Evolutionary conservation across 768 basidiomycete genomes (phyloP), one percentile per base, ranked within the genome.

Genomic region (Mycena galopus): DNA sequence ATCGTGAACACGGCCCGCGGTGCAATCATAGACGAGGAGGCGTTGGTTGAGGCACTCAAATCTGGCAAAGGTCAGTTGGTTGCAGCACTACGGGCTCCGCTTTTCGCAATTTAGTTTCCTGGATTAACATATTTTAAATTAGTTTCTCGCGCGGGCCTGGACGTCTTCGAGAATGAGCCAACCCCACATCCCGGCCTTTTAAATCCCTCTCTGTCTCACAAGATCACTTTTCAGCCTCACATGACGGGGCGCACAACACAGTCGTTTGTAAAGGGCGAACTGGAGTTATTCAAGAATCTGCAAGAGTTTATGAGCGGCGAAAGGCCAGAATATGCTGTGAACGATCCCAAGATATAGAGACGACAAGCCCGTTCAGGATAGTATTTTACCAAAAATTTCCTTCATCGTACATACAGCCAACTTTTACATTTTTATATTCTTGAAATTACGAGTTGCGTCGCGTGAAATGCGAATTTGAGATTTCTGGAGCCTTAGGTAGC

Each of bases 1-100:
- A 80, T 89, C 61, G 81, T 89, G 75, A 90, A 89, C 75, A 88
- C 88, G 0, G 83, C 84, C 4, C 76, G 88, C 33, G 89, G 89
- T 0, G 85, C 86, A 0, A 72, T 90, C n/a, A 82, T 90, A 3
- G 83, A 88, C 66, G 88, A 88, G 67, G 69, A 73, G 0, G 88
- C 85, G 0, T 75, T 90, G 33, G 72, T 88, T 3, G 73, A 85
- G 0, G 82, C 81, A 2, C 75, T 88, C 47, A 74, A 78, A 56
- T 69, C 79, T 19, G 79, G 81, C 19, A 75, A 77, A 73, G 73
- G n/a, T n/a, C n/a, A n/a, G n/a, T n/a, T n/a, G n/a, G n/a, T n/a
- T n/a, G n/a, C n/a, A n/a, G n/a, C n/a, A n/a, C n/a, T n/a, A n/a
- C n/a, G n/a, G n/a, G n/a, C n/a, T n/a, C n/a, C n/a, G n/a, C n/a